These are phyloP conservation scores for Mucor velutinosus DNA, from an alignment of 371 early-diverging fungal species.

Conservation along the genomic window DNA sequence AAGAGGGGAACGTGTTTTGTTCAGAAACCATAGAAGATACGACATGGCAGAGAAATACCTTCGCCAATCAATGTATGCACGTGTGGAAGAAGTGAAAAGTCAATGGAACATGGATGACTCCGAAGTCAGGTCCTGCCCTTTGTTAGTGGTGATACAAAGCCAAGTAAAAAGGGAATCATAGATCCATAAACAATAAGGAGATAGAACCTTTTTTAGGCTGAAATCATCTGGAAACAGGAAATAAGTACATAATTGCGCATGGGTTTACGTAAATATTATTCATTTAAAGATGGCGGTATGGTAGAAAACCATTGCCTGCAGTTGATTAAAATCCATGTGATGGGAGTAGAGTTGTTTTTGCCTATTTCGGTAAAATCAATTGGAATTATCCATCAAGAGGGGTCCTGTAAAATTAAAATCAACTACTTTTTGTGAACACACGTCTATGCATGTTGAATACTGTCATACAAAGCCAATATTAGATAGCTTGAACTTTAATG, in stretches of 20 bases:
- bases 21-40: slow-evolving; percentile 10
- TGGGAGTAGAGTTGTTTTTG: background rate
- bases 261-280: background rate
- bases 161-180: background rate
- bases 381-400: background rate
- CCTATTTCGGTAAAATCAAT: background rate
- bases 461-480: background rate
- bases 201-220: background rate
- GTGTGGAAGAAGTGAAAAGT: slow-evolving; percentile 11
- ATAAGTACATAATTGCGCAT: background rate
- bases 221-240: background rate
- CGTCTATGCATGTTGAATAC: background rate
- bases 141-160: background rate
- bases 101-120: slow-evolving; percentile 16
- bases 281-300: background rate
- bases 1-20: slow-evolving; percentile 16
- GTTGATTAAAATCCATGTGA: background rate
- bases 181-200: background rate
- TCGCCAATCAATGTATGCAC: slow-evolving; percentile 20
- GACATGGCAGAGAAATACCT: background rate
- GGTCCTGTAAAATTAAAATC: background rate
- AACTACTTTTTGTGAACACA: background rate
- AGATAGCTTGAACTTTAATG: background rate
- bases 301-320: background rate
- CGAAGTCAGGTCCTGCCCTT: background rate